Percentiles rank a stretch among this genome's conserved stretches.
Conservation (phyloP, 2,329 filamentous ascomycete species). For the Colletotrichum sp. region DNA sequence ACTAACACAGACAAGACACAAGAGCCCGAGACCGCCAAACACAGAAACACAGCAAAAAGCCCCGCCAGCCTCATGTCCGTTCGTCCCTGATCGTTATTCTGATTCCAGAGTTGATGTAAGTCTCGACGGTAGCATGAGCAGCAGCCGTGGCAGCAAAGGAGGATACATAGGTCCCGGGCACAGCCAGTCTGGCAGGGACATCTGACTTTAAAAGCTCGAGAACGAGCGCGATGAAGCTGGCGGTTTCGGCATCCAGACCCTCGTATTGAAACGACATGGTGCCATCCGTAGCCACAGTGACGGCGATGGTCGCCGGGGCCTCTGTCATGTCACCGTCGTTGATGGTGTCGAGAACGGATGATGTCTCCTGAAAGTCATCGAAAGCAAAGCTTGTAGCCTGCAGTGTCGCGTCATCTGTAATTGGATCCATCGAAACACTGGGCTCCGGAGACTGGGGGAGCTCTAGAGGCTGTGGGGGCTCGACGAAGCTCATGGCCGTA, state of each 20-base stretch:
- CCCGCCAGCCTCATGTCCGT: not conserved
- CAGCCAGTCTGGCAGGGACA: not conserved
- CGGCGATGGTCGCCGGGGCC: not conserved
- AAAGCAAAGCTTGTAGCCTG: not conserved
- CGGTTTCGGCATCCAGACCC: not conserved
- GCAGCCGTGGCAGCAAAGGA: not conserved
- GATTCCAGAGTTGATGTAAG: not conserved
- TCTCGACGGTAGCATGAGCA: not conserved
- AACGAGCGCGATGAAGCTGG: not conserved
- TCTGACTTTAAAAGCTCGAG: not conserved
- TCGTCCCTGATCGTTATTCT: not conserved
- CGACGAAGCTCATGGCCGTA: not conserved
- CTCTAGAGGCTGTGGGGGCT: not conserved
- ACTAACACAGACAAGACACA: not conserved
- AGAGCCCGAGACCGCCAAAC: not conserved
- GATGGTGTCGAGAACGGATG: not conserved
- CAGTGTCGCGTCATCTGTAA: not conserved
- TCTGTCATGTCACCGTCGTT: not conserved
- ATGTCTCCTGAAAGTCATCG: not conserved
- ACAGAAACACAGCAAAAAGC: not conserved
- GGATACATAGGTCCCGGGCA: not conserved
- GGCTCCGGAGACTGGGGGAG: not conserved
- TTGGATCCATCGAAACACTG: not conserved
- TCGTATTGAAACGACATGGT: not conserved
- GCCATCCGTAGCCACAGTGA: not conserved